Evolutionary conservation across 208 protist genomes (phyloP), one percentile per base, ranked within the genome.

Genomic region (Leishmania lainsoni): DNA sequence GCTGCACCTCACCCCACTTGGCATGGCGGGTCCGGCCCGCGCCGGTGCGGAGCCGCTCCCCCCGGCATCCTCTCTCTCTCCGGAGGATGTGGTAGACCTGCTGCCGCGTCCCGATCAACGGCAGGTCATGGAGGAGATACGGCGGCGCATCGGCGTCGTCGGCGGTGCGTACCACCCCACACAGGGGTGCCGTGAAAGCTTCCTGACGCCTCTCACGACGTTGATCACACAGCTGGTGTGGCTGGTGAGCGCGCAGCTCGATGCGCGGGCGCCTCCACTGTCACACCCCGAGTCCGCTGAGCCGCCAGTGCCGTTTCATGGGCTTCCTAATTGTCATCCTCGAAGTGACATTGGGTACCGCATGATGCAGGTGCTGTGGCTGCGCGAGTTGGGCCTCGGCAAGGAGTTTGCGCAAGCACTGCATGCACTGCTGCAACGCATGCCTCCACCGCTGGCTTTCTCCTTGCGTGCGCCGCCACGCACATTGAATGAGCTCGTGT

Each of bases 301-400:
- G 17, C 70, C 80, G n/a, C 80, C 77, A 0, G 79, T 84, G 71
- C 81, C 81, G 22, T 83, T 83, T 45, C 86, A 92, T 75, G 93
- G 91, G 35, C 69, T 96, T 20, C 93, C 93, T 1, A 35, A 68
- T 9, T 83, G 79, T 72, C 79, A 76, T 22, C 70, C 82, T 29
- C 87, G 88, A 26, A 87, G 81, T 26, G 86, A 81, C 22, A 73
- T 90, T 5, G 78, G 84, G 26, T 94, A 94, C 72, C 87, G 86
- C 65, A 85, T 92, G 72, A 93, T 95, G 89, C 90, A 93, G 79
- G 85, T 90, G 70, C 73, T 94, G 79, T 96, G 93, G 93, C 72
- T 94, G 76, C 84, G 80, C 16, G 93, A 96, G 85, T 80, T 87
- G 66, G 93, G 93, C 8, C 73, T 95, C 49, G 35, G 68, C 63